Conservation (phyloP, 352 stramenopile species). For the Aphanomyces invadans region DNA sequence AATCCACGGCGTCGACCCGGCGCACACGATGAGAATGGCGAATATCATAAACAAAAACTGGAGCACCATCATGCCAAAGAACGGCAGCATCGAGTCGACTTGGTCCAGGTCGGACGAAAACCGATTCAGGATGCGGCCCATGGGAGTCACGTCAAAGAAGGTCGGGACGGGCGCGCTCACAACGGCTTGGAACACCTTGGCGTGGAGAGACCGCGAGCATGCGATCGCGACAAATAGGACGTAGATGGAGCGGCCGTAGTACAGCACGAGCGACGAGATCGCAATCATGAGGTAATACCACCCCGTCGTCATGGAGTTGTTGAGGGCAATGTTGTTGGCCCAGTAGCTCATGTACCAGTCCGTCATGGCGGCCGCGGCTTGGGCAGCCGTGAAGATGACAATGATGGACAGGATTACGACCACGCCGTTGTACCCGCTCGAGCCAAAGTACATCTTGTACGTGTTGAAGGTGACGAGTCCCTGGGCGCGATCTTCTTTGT, state of each 20-base stretch:
- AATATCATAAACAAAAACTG: constrained; percentile 11
- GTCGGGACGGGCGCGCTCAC: constrained; percentile 17
- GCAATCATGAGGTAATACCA: not conserved
- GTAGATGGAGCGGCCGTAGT: constrained; percentile 2
- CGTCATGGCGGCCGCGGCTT: constrained; percentile 2
- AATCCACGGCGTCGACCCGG: constrained; percentile 2
- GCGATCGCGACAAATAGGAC: constrained; percentile 3
- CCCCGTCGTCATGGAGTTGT: not conserved
- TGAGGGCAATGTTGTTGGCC: not conserved
- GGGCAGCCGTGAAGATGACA: not conserved
- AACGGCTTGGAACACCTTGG: constrained; percentile 12
- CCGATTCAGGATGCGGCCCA: constrained; percentile 61
- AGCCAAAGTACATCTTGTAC: constrained; percentile 22
- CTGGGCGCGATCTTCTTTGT: constrained; percentile 15
- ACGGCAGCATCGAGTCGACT: constrained; percentile 55
- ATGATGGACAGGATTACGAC: not conserved
- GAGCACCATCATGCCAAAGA: constrained; percentile 27
- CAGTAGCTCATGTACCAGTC: constrained; percentile 24
- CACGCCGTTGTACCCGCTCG: constrained; percentile 6
- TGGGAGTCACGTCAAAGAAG: constrained; percentile 52
- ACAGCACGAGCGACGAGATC: not conserved
- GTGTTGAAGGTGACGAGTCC: constrained; percentile 1
- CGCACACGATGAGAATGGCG: constrained; percentile 5
- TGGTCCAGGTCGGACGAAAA: constrained; percentile 71
- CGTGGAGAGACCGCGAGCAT: constrained; percentile 10